phyloP scores from a whole-genome alignment of 1,284 basidiomycete species.

The Marasmius sp. region DNA sequence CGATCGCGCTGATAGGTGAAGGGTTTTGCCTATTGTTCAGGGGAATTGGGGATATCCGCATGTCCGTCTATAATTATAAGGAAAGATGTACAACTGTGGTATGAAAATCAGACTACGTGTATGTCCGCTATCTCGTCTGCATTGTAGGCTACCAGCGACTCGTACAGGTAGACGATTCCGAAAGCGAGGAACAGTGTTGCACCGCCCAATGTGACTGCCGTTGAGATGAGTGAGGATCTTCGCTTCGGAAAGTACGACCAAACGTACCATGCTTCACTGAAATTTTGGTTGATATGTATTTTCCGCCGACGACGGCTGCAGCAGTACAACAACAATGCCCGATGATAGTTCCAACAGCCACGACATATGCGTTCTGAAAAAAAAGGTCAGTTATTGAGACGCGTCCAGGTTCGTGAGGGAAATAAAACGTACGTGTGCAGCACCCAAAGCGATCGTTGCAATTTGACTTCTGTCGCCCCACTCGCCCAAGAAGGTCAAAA shows the following conservation, averaged over 20 bases:
- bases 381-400: constrained; percentile 11
- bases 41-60: neutral
- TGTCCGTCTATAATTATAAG: neutral
- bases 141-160: constrained; percentile 46
- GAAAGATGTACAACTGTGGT: neutral
- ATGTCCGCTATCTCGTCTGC: constrained; percentile 12
- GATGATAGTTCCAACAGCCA: constrained; percentile 86
- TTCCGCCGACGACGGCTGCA: constrained; percentile 87
- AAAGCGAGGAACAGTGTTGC: constrained; percentile 84
- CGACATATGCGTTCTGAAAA: constrained; percentile 64
- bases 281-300: constrained; percentile 91
- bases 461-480: constrained; percentile 99
- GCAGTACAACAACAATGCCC: constrained; percentile 90
- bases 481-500: constrained; percentile 95
- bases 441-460: constrained; percentile 94
- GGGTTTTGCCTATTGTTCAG: neutral
- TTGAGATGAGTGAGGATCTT: neutral
- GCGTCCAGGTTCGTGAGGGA: constrained; percentile 6
- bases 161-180: constrained; percentile 73
- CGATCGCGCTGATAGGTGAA: no score
- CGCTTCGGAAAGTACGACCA: neutral
- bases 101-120: neutral
- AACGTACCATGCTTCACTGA: constrained; percentile 91
- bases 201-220: constrained; percentile 81
- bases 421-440: constrained; percentile 75